A percentile compares a stretch with the other conserved stretches of the same genome.
These are phyloP conservation scores for Mitragyna speciosa DNA, from an alignment of 257 asterid species.

Conservation along the genomic window DNA sequence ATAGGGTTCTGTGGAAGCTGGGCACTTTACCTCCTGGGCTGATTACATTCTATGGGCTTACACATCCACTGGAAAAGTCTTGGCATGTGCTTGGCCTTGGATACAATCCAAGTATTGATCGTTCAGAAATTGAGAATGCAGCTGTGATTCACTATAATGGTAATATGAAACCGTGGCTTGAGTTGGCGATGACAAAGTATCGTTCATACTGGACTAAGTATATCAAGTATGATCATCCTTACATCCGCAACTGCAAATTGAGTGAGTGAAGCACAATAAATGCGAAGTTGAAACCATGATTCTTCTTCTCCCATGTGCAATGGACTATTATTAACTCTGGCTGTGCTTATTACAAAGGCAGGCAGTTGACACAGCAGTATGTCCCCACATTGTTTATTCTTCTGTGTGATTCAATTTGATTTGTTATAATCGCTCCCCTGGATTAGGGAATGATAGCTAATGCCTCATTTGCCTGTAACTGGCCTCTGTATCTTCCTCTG, in stretches of 20 bases:
- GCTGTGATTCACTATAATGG: constrained; percentile 96
- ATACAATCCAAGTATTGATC: constrained; percentile 83
- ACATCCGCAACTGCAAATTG: constrained; percentile 66
- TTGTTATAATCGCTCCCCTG: constrained; percentile 25
- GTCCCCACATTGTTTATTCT: constrained; percentile 29
- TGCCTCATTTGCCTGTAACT: constrained; percentile 25
- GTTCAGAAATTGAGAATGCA: constrained; percentile 79
- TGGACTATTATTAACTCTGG: constrained; percentile 17
- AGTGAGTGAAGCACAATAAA: constrained; percentile 46
- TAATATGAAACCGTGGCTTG: constrained; percentile 99
- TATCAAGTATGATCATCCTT: constrained; percentile 79
- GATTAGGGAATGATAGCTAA: constrained; percentile 21
- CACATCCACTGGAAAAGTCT: constrained; percentile 89
- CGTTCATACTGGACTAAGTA: constrained; percentile 86
- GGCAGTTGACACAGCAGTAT: constrained; percentile 15
- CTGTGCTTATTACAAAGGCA: not conserved
- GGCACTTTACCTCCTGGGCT: constrained; percentile 97
- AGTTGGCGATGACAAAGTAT: constrained; percentile 92
- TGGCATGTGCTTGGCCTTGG: constrained; percentile 99
- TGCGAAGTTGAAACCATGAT: constrained; percentile 25
- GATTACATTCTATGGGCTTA: constrained; percentile 89
- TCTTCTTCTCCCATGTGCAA: constrained; percentile 16
- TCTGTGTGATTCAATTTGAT: constrained; percentile 36
- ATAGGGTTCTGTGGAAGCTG: constrained; percentile 92
- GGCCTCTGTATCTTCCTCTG: constrained; percentile 20